A percentile compares a stretch with the other conserved stretches of the same genome.
Conservation (phyloP, 371 early-diverging fungal species). For the Batkoa obscura region DNA sequence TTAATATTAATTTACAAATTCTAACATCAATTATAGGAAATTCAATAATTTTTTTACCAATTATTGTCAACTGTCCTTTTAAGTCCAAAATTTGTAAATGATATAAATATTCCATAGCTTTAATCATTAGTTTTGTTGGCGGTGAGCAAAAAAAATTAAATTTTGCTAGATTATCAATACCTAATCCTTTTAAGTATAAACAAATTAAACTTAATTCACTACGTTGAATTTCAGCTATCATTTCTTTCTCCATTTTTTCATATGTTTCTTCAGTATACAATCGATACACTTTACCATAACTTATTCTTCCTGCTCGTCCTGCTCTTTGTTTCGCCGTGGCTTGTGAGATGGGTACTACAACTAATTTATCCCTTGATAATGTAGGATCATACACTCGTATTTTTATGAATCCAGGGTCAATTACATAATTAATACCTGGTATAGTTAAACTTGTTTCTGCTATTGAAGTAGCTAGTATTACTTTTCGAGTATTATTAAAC, state of each 20-base stretch:
- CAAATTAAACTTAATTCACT: slow-evolving; percentile 35
- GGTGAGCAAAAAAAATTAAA: slow-evolving; percentile 55
- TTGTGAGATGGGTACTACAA: slow-evolving; percentile 38
- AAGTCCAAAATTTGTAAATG: slow-evolving; percentile 57
- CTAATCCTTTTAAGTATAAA: slow-evolving; percentile 50
- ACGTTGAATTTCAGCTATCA: slow-evolving; percentile 57
- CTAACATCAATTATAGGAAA: too few relatives aligned
- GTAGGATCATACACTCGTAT: slow-evolving; percentile 15
- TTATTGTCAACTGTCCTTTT: slow-evolving; percentile 22
- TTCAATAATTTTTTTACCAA: too few relatives aligned
- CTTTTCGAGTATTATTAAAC: slow-evolving; percentile 42
- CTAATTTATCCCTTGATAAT: slow-evolving; percentile 35
- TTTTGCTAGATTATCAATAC: slow-evolving; percentile 53
- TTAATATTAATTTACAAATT: slow-evolving; percentile 20
- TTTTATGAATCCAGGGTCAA: slow-evolving; percentile 74
- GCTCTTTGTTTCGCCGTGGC: slow-evolving; percentile 60
- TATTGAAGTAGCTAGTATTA: slow-evolving; percentile 62
- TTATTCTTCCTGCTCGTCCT: slow-evolving; percentile 61
- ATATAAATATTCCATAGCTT: slow-evolving; percentile 23
- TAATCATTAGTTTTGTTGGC: slow-evolving; percentile 8
- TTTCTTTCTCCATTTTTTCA: slow-evolving; percentile 20
- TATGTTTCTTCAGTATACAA: slow-evolving; percentile 53
- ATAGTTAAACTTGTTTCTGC: slow-evolving; percentile 78
- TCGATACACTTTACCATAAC: slow-evolving; percentile 44
- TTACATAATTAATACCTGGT: slow-evolving; percentile 62